Percentiles rank a stretch among this genome's conserved stretches.
These are phyloP conservation scores for Lachnellula arida DNA, from an alignment of 2,329 filamentous ascomycete species.

Conservation along the genomic window DNA sequence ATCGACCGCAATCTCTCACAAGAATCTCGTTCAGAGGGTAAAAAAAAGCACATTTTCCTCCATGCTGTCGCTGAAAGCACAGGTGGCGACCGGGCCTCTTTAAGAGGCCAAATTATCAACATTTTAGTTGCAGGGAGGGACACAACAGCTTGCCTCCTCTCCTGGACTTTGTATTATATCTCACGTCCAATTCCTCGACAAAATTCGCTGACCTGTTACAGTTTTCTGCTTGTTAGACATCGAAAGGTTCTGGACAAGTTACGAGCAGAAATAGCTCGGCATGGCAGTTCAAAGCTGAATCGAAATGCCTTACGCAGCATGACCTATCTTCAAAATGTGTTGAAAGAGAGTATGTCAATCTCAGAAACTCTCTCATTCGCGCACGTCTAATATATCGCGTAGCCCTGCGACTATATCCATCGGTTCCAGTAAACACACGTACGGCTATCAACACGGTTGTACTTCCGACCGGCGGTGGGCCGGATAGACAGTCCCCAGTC, in stretches of 20 bases:
- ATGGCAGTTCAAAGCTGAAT: conserved; percentile 23
- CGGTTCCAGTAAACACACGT: conserved; percentile 29
- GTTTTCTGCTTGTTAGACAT: conserved; percentile 29
- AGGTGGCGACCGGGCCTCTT: conserved; percentile 34
- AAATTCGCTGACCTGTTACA: background rate
- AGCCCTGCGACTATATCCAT: conserved; percentile 34
- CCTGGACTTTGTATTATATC: conserved; percentile 32
- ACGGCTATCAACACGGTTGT: conserved; percentile 15
- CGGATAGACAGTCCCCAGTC: conserved; percentile 24
- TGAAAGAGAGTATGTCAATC: conserved; percentile 49
- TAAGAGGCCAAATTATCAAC: conserved; percentile 32
- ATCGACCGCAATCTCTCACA: conserved; percentile 40
- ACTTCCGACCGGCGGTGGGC: conserved; percentile 30
- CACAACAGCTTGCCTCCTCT: conserved; percentile 38
- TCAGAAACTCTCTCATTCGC: background rate
- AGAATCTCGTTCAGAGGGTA: conserved; percentile 2
- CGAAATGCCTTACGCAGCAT: conserved; percentile 42
- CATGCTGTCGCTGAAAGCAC: conserved; percentile 43
- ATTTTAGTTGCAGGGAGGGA: conserved; percentile 39
- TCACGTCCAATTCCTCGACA: background rate
- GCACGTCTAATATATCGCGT: background rate
- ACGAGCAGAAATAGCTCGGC: conserved; percentile 11
- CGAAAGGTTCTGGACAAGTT: conserved; percentile 30
- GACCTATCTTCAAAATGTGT: conserved; percentile 49
- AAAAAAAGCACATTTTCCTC: conserved; percentile 39